These are phyloP conservation scores for Stephania cephalantha DNA, from an alignment of 164 flowering plant genomes.

Conservation along the genomic window DNA sequence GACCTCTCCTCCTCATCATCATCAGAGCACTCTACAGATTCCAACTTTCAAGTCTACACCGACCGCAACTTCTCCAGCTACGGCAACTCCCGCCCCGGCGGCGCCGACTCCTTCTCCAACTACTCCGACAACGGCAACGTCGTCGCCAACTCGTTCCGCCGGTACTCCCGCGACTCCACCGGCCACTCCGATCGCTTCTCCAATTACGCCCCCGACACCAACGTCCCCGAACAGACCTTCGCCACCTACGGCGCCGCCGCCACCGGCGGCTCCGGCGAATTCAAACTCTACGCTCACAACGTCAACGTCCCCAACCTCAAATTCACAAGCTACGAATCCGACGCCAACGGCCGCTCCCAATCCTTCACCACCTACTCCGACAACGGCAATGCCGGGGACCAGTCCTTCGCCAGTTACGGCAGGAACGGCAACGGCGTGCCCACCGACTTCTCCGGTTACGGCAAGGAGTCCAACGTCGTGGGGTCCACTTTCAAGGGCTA, in stretches of 20 bases:
- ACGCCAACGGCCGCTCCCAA: conserved; percentile 37
- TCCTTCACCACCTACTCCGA: conserved; percentile 43
- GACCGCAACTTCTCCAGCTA: conserved; percentile 74
- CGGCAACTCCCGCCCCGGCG: conserved; percentile 42
- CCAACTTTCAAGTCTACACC: conserved; percentile 36
- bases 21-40: conserved; percentile 31
- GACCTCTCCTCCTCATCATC: conserved; percentile 39
- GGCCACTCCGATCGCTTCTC: conserved; percentile 56
- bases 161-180: conserved; percentile 47
- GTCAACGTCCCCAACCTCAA: conserved; percentile 60
- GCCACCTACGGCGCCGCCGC: conserved; percentile 45
- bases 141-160: conserved; percentile 41
- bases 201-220: conserved; percentile 48
- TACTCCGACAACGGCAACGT: conserved; percentile 58
- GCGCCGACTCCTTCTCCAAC: conserved; percentile 61
- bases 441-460: conserved; percentile 43
- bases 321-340: conserved; percentile 51
- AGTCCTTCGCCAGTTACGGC: conserved; percentile 53
- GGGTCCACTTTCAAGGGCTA: conserved; percentile 54
- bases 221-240: conserved; percentile 54
- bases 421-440: conserved; percentile 46
- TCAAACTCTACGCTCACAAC: conserved; percentile 38
- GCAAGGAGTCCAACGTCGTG: conserved; percentile 36
- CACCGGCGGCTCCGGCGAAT: conserved; percentile 62
- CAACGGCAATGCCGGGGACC: conserved; percentile 51